These are phyloP conservation scores for Rhizopus stolonifer DNA, from an alignment of 371 early-diverging fungal species.

Conservation along the genomic window DNA sequence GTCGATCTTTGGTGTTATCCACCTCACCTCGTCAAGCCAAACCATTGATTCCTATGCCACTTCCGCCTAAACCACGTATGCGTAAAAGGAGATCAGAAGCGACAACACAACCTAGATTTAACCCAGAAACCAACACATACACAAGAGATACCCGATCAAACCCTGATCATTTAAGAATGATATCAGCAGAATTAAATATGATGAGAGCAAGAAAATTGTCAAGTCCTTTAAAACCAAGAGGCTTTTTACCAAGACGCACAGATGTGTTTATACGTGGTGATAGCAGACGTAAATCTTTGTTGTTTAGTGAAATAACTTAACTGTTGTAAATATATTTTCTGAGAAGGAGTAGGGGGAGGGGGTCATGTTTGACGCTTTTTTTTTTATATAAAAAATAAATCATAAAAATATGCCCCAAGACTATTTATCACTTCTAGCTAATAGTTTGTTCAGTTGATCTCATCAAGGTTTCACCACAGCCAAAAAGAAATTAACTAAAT, in stretches of 20 bases:
- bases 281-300: conserved; percentile 27
- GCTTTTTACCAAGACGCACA: conserved; percentile 56
- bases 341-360: too few species aligned
- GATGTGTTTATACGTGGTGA: conserved; percentile 46
- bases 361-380: too few species aligned
- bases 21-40: conserved; percentile 8
- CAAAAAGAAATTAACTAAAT: too few species aligned
- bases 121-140: conserved; percentile 51
- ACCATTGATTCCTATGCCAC: conserved; percentile 47
- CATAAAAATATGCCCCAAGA: too few species aligned
- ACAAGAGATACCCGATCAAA: conserved; percentile 62
- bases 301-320: conserved; percentile 18
- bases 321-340: not conserved
- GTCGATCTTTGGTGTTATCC: conserved; percentile 27
- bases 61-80: conserved; percentile 29
- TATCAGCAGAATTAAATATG: conserved; percentile 61
- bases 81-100: conserved; percentile 50
- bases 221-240: conserved; percentile 60
- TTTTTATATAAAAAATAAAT: not conserved
- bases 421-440: too few species aligned
- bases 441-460: too few species aligned
- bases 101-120: conserved; percentile 51
- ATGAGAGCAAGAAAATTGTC: conserved; percentile 55
- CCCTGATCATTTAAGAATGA: conserved; percentile 61
- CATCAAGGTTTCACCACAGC: too few species aligned